phyloP scores from a whole-genome alignment of 2,329 filamentous ascomycete species.

The Monosporascus sp. region DNA sequence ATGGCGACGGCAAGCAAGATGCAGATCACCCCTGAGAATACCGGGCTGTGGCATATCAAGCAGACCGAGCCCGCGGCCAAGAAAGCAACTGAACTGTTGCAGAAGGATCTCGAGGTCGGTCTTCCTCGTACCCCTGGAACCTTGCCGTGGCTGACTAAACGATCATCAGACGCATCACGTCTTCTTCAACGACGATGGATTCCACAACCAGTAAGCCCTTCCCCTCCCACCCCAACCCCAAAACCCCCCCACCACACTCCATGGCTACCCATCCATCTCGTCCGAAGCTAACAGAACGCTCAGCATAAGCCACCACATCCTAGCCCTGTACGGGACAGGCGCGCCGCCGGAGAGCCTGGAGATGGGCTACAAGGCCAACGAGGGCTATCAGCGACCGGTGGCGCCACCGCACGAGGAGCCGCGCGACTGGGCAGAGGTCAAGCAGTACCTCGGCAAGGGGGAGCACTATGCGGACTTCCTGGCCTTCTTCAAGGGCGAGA shows the following conservation, averaged over 20 bases:
- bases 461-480: constrained; percentile 67
- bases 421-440: constrained; percentile 49
- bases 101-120: constrained; percentile 63
- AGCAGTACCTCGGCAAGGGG: constrained; percentile 55
- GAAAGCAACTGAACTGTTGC: constrained; percentile 62
- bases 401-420: constrained; percentile 48
- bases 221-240: too few species aligned
- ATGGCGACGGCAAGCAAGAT: constrained; percentile 47
- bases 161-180: constrained; percentile 56
- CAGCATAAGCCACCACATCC: constrained; percentile 65
- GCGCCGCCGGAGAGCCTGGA: constrained; percentile 56
- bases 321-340: constrained; percentile 71
- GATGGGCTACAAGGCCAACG: constrained; percentile 59
- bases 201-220: constrained; percentile 70
- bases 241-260: too few species aligned
- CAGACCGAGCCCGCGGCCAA: constrained; percentile 55
- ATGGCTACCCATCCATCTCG: neutral
- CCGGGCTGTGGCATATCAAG: constrained; percentile 41
- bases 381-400: constrained; percentile 57
- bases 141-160: neutral
- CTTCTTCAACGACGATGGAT: constrained; percentile 70
- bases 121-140: constrained; percentile 2
- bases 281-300: constrained; percentile 4
- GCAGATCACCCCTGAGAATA: constrained; percentile 40
- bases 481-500: constrained; percentile 68